Conservation (phyloP, 2,329 filamentous ascomycete genomes). For the Aureobasidium lini region DNA sequence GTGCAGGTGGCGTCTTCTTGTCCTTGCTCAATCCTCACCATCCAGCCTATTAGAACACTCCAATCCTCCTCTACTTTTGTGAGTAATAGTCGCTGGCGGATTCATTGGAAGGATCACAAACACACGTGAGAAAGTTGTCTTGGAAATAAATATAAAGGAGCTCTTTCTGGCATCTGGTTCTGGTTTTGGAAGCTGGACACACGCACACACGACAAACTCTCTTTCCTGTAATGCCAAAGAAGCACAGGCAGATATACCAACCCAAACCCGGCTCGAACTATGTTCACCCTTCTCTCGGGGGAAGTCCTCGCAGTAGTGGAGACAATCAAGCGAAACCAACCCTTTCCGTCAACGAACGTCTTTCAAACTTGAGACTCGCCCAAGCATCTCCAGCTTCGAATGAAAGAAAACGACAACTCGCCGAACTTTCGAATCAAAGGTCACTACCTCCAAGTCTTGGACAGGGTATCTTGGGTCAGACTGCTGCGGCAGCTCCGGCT, state of each 20-base stretch:
- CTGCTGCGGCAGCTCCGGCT: slow-evolving; percentile 38
- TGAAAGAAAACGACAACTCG: slow-evolving; percentile 36
- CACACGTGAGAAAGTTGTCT: neutral
- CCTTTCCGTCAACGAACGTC: slow-evolving; percentile 38
- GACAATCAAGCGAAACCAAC: slow-evolving; percentile 19
- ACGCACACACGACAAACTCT: neutral
- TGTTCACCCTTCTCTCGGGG: slow-evolving; percentile 30
- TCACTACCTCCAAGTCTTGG: slow-evolving; percentile 39
- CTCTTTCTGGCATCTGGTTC: neutral
- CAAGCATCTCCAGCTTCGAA: slow-evolving; percentile 31
- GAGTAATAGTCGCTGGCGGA: neutral
- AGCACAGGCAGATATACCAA: slow-evolving; percentile 36
- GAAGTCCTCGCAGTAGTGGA: slow-evolving; percentile 18
- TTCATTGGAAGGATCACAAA: neutral
- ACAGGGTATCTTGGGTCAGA: slow-evolving; percentile 35
- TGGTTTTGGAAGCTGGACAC: neutral
- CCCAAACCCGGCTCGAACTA: slow-evolving; percentile 30
- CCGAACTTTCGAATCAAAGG: slow-evolving; percentile 33
- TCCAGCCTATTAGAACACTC: slow-evolving; percentile 1
- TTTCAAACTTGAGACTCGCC: slow-evolving; percentile 39
- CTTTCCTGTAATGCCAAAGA: slow-evolving; percentile 38
- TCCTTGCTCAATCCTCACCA: neutral
- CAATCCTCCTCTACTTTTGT: neutral
- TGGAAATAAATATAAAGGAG: neutral
- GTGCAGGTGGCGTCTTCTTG: slow-evolving; percentile 3